These are phyloP conservation scores for Psilocybe azurescens DNA, from an alignment of 768 basidiomycete genomes.

Conservation along the genomic window DNA sequence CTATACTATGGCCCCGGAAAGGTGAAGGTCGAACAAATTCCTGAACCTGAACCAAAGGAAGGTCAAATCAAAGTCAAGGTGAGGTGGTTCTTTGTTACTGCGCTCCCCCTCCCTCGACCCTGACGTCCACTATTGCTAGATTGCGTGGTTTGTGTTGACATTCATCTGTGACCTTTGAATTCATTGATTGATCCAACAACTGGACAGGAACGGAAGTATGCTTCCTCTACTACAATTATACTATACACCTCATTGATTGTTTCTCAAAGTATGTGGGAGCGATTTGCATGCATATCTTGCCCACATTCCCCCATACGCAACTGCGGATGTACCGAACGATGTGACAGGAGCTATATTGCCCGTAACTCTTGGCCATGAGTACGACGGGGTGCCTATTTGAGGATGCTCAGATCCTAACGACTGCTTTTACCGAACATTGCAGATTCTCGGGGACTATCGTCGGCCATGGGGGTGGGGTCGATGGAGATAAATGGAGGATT, in stretches of 20 bases:
- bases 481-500: conserved; percentile 34
- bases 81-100: not conserved
- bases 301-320: conserved; percentile 33
- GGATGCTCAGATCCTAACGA: not conserved
- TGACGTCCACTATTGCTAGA: not conserved
- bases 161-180: not conserved
- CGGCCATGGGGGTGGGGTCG: conserved; percentile 38
- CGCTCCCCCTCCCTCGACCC: too few relatives aligned
- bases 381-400: conserved; percentile 4
- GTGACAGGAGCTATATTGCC: conserved; percentile 46
- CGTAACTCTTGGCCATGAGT: conserved; percentile 53
- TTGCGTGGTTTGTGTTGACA: not conserved
- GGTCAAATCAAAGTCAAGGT: conserved; percentile 53
- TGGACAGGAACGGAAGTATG: conserved; percentile 6
- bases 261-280: conserved; percentile 49
- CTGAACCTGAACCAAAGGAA: conserved; percentile 37
- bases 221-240: not conserved
- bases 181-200: not conserved
- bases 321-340: conserved; percentile 35
- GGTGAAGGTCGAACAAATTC: conserved; percentile 48
- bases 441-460: conserved; percentile 42
- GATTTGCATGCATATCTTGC: conserved; percentile 50
- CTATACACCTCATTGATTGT: conserved; percentile 20
- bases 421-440: not conserved
- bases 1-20: conserved; percentile 49